phyloP scores from a whole-genome alignment of 345 rosid species.

The Populus simonii region DNA sequence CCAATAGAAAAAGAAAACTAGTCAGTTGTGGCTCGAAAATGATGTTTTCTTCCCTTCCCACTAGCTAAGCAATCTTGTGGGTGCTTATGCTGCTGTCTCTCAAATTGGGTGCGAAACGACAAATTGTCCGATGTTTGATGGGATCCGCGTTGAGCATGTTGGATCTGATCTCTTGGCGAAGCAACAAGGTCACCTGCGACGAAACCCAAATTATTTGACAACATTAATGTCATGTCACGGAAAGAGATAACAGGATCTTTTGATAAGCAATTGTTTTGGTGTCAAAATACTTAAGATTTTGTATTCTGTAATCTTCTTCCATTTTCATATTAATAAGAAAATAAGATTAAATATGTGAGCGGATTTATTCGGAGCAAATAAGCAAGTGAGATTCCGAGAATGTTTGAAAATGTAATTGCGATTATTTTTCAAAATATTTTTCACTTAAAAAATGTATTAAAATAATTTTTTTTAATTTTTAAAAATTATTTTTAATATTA shows the following conservation, averaged over 20 bases:
- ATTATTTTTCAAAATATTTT: too few species aligned
- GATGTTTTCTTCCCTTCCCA: not conserved
- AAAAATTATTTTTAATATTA: too few species aligned
- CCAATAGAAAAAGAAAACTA: not conserved
- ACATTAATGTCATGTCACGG: not conserved
- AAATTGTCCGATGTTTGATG: conserved; percentile 14
- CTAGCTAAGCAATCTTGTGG: not conserved
- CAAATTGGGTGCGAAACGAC: conserved; percentile 25
- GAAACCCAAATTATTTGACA: not conserved
- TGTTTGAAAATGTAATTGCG: too few species aligned
- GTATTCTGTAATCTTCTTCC: not conserved
- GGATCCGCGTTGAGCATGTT: not conserved
- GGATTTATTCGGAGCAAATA: not conserved
- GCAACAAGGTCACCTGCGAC: not conserved
- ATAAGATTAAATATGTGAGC: not conserved
- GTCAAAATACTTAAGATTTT: not conserved
- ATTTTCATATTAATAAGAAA: not conserved
- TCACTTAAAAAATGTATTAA: too few species aligned
- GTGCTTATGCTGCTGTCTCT: conserved; percentile 9
- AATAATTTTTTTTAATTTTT: too few species aligned
- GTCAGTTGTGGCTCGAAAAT: not conserved
- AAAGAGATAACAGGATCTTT: not conserved
- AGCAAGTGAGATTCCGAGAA: too few species aligned
- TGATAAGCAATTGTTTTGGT: not conserved
- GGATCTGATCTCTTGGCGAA: not conserved